A percentile compares a stretch with the other conserved stretches of the same genome.
Evolutionary conservation across 2,329 filamentous ascomycete genomes (phyloP).

Genomic region (Exophiala calicioides): DNA sequence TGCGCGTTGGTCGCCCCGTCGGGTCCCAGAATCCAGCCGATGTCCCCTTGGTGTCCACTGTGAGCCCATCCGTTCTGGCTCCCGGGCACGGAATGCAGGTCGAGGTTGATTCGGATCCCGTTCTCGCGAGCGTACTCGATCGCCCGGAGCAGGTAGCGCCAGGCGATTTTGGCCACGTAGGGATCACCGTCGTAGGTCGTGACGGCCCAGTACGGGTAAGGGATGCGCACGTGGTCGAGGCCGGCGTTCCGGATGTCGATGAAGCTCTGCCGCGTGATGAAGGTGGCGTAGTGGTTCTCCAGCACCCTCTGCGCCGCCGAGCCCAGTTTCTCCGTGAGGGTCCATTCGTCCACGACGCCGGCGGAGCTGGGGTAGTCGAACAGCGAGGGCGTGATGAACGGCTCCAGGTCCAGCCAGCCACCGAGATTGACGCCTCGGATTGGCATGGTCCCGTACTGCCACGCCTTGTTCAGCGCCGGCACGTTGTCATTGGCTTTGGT

Average conservation of each 20-base stretch:
- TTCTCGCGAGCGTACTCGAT: constrained; percentile 95
- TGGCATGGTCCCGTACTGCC: constrained; percentile 76
- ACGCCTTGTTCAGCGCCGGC: constrained; percentile 71
- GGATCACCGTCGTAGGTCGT: constrained; percentile 81
- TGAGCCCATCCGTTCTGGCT: constrained; percentile 99
- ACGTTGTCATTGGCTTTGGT: constrained; percentile 75
- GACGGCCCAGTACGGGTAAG: constrained; percentile 93
- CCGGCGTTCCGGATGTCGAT: constrained; percentile 81
- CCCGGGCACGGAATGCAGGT: constrained; percentile 87
- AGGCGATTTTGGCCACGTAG: constrained; percentile 82
- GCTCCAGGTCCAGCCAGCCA: constrained; percentile 91
- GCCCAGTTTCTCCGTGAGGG: constrained; percentile 71
- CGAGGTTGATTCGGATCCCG: constrained; percentile 87
- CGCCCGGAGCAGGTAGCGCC: constrained; percentile 87
- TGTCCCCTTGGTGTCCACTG: constrained; percentile 76
- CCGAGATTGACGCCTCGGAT: constrained; percentile 90
- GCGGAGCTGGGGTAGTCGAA: constrained; percentile 67
- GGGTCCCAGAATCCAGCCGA: constrained; percentile 89
- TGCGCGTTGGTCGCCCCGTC: constrained; percentile 76
- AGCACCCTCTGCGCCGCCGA: constrained; percentile 61
- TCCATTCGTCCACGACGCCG: constrained; percentile 85
- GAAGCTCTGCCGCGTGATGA: constrained; percentile 83
- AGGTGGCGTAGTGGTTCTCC: constrained; percentile 87
- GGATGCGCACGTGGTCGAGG: constrained; percentile 94
- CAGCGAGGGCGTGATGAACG: constrained; percentile 91